Percentiles rank a stretch among this genome's conserved stretches.
These are phyloP conservation scores for Wallacemonas sp. DNA, from an alignment of 208 protist genomes.

Conservation along the genomic window DNA sequence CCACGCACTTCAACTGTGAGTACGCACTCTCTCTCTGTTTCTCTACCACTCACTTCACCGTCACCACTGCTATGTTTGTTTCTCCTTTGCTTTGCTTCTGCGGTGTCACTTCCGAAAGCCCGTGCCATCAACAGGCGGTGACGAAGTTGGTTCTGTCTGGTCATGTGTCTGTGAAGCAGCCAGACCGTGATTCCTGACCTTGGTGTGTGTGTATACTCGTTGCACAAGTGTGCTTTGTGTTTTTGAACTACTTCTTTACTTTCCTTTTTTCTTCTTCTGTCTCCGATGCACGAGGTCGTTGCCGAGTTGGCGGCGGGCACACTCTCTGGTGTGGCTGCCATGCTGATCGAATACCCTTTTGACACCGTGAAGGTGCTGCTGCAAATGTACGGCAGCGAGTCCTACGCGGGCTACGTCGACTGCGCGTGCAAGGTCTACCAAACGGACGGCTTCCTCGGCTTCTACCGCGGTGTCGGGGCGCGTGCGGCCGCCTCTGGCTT, in stretches of 20 bases:
- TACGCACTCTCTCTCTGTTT: too few relatives aligned
- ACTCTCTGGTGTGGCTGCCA: slow-evolving; percentile 55
- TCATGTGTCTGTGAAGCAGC: too few relatives aligned
- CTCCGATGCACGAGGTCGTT: slow-evolving; percentile 13
- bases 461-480: slow-evolving; percentile 77
- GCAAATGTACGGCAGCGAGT: slow-evolving; percentile 50
- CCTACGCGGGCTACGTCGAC: slow-evolving; percentile 60
- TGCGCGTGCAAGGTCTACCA: slow-evolving; percentile 46
- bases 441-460: slow-evolving; percentile 67
- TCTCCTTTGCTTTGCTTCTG: neutral
- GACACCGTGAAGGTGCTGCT: slow-evolving; percentile 91
- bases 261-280: neutral
- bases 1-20: too few relatives aligned
- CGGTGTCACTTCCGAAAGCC: neutral
- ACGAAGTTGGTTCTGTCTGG: too few relatives aligned
- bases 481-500: slow-evolving; percentile 65
- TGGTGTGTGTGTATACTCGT: too few relatives aligned
- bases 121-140: neutral
- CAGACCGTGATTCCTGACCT: too few relatives aligned
- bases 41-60: too few relatives aligned
- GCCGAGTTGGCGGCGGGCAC: slow-evolving; percentile 73
- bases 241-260: neutral
- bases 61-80: neutral
- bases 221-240: neutral
- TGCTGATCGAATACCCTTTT: slow-evolving; percentile 88